phyloP scores from a whole-genome alignment of 2,329 filamentous ascomycete genomes.

The Penicillium sp. region DNA sequence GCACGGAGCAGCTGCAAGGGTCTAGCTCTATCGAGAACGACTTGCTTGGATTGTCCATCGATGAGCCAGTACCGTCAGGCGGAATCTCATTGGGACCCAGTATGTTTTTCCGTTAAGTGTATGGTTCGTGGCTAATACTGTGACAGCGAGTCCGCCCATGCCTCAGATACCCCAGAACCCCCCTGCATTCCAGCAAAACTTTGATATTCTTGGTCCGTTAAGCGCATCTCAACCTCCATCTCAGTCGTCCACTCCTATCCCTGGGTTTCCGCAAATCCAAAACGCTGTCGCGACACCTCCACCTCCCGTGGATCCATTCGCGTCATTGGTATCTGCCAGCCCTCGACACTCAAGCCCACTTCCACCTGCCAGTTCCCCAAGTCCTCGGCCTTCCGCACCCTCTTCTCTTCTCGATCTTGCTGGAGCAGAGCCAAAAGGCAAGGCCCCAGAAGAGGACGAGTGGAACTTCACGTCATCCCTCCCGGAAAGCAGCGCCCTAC shows the following conservation, averaged over 20 bases:
- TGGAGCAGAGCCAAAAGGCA: constrained; percentile 35
- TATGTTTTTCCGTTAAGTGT: constrained; percentile 27
- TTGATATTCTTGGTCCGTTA: constrained; percentile 62
- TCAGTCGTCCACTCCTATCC: constrained; percentile 55
- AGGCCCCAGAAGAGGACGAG: constrained; percentile 75
- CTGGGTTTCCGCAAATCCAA: constrained; percentile 42
- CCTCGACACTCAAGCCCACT: constrained; percentile 54
- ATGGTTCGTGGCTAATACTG: not conserved
- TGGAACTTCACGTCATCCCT: constrained; percentile 92
- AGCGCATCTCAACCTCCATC: constrained; percentile 53
- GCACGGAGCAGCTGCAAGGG: constrained; percentile 53
- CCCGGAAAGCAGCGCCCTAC: constrained; percentile 62
- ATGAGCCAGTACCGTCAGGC: constrained; percentile 73
- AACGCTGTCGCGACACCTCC: constrained; percentile 37
- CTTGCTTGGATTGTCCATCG: constrained; percentile 83
- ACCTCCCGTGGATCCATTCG: constrained; percentile 64
- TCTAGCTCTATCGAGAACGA: constrained; percentile 82
- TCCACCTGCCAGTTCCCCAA: constrained; percentile 30
- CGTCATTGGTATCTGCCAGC: constrained; percentile 58
- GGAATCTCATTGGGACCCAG: constrained; percentile 86
- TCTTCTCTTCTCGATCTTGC: constrained; percentile 42
- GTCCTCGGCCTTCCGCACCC: constrained; percentile 26
- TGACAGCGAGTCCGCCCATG: not conserved
- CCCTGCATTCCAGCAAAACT: constrained; percentile 57
- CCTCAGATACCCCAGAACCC: constrained; percentile 43